These are phyloP conservation scores for Botrytis sinoallii DNA, from an alignment of 2,329 filamentous ascomycete species.

Conservation along the genomic window DNA sequence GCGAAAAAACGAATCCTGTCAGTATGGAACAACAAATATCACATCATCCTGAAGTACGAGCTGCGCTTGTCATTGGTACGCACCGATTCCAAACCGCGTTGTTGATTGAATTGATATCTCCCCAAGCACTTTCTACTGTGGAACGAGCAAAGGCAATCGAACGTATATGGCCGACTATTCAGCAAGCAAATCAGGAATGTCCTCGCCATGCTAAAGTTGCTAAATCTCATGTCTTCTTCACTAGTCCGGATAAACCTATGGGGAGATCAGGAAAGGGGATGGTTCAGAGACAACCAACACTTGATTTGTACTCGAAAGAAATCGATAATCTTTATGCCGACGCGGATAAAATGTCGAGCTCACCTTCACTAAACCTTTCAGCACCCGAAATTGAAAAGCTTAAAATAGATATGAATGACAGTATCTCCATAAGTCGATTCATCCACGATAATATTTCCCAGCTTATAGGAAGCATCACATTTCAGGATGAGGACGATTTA, in stretches of 20 bases:
- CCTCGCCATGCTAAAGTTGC: constrained; percentile 34
- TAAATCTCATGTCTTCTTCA: constrained; percentile 35
- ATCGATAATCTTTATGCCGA: constrained; percentile 30
- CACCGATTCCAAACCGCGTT: constrained; percentile 38
- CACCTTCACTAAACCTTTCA: background rate
- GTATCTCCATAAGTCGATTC: background rate
- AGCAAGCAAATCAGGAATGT: constrained; percentile 33
- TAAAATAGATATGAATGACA: background rate
- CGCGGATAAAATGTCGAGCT: background rate
- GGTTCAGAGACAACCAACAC: constrained; percentile 34
- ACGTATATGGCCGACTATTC: constrained; percentile 35
- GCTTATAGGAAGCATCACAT: background rate
- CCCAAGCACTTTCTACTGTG: background rate
- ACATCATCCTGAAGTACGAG: constrained; percentile 36
- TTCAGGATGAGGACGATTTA: background rate
- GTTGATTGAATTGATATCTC: constrained; percentile 36
- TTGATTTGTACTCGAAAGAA: constrained; percentile 31
- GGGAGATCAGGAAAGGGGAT: constrained; percentile 40
- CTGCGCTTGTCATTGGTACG: constrained; percentile 38
- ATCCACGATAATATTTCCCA: background rate
- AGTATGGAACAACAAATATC: constrained; percentile 39
- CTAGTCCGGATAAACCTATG: constrained; percentile 36
- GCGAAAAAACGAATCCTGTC: constrained; percentile 45
- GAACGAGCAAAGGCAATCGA: background rate
- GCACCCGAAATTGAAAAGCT: no score